phyloP scores from a whole-genome alignment of 345 rosid species.

The Conringia planisiliqua region DNA sequence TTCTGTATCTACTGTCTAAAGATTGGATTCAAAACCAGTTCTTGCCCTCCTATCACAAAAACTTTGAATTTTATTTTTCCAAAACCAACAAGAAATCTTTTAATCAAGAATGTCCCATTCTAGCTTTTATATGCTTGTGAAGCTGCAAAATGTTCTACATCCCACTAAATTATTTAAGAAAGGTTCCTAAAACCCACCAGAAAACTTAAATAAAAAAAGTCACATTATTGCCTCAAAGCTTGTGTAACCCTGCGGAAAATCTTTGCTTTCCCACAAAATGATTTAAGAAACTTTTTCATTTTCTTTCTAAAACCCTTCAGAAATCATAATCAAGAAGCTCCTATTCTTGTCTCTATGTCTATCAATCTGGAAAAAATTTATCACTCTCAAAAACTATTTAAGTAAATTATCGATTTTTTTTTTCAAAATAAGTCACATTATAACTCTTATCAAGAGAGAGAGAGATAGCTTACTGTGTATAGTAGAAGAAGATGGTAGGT shows the following conservation, averaged over 20 bases:
- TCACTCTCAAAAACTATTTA: neutral
- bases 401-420: neutral
- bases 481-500: slow-evolving; percentile 79
- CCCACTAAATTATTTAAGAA: neutral
- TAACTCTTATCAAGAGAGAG: neutral
- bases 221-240: neutral
- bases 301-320: neutral
- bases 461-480: slow-evolving; percentile 73
- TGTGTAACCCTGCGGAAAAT: neutral
- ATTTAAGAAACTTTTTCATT: neutral
- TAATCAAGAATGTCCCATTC: neutral
- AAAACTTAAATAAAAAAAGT: neutral
- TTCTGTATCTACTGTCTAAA: neutral
- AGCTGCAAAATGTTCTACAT: neutral
- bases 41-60: neutral
- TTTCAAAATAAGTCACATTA: neutral
- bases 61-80: neutral
- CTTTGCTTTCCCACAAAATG: neutral
- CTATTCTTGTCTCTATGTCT: neutral
- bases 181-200: neutral
- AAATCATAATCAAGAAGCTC: neutral
- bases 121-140: neutral
- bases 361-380: neutral
- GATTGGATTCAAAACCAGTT: neutral
- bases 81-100: neutral